phyloP scores from a whole-genome alignment of 805 yeast genomes.

The Candida succiphila region DNA sequence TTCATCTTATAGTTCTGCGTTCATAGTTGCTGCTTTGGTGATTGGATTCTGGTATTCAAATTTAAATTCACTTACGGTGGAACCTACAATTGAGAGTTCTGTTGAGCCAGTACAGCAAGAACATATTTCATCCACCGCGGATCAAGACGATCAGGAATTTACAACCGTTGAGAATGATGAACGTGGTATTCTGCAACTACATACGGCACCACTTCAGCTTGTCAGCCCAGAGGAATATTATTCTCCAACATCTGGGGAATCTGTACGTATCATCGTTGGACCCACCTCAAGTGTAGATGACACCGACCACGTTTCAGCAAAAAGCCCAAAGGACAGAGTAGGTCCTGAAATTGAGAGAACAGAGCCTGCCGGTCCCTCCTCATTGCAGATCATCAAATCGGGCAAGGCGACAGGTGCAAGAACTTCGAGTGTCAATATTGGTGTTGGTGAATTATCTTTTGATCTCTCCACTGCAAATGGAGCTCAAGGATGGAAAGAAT shows the following conservation, averaged over 20 bases:
- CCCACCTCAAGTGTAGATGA: not conserved
- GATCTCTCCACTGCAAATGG: slow-evolving; percentile 23
- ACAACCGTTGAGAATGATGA: not conserved
- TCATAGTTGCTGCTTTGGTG: not conserved
- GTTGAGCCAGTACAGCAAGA: no score
- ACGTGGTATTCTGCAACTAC: not conserved
- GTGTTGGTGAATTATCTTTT: slow-evolving; percentile 10
- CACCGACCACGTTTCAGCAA: not conserved
- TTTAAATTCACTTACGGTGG: not conserved
- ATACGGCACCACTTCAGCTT: no score
- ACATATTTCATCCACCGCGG: not conserved
- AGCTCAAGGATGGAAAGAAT: slow-evolving; percentile 15
- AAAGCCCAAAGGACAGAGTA: not conserved
- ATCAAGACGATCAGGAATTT: not conserved
- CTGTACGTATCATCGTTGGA: not conserved
- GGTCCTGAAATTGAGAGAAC: not conserved
- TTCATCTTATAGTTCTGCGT: not conserved
- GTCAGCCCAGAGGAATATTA: no score
- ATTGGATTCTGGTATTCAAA: not conserved
- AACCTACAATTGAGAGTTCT: not conserved
- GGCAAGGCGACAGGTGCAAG: not conserved
- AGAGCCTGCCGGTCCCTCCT: not conserved
- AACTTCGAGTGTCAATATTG: not conserved
- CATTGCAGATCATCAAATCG: no score
- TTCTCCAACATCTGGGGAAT: not conserved